Percentiles rank a stretch among this genome's conserved stretches.
Conservation (phyloP, 805 yeast species). For the Myxozyma sirexii region DNA sequence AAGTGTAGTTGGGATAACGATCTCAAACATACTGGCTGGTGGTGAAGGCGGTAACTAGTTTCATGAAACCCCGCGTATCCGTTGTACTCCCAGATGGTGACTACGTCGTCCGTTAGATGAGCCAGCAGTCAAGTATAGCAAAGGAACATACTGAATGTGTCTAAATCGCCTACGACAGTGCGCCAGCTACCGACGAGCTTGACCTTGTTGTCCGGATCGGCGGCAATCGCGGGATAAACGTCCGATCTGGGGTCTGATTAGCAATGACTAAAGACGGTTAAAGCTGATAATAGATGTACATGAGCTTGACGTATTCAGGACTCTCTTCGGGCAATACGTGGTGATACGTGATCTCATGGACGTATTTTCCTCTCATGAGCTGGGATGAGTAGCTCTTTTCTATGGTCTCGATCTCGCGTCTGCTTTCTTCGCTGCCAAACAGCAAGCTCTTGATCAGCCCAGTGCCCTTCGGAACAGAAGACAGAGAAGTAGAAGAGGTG, state of each 20-base stretch:
- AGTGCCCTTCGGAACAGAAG: slow-evolving; percentile 14
- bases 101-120: no score
- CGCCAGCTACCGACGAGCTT: slow-evolving; percentile 51
- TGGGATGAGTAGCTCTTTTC: slow-evolving; percentile 34
- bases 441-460: slow-evolving; percentile 45
- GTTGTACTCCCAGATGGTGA: slow-evolving; percentile 50
- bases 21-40: slow-evolving; percentile 27
- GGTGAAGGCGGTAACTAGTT: slow-evolving; percentile 43
- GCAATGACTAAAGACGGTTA: no score
- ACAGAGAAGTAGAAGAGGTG: no score
- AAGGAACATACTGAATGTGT: slow-evolving; percentile 39
- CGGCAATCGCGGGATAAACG: slow-evolving; percentile 42
- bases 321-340: slow-evolving; percentile 44
- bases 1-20: no score
- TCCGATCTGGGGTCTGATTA: slow-evolving; percentile 23
- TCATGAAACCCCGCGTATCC: slow-evolving; percentile 48
- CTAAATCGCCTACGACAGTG: slow-evolving; percentile 48
- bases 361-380: slow-evolving; percentile 48
- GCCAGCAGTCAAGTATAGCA: not conserved
- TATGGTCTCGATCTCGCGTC: slow-evolving; percentile 42
- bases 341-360: slow-evolving; percentile 47
- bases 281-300: no score
- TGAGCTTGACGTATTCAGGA: slow-evolving; percentile 43
- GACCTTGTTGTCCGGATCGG: slow-evolving; percentile 40
- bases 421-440: slow-evolving; percentile 45